Evolutionary conservation across 345 rosid species (phyloP).

Genomic region (Clausena lansium): DNA sequence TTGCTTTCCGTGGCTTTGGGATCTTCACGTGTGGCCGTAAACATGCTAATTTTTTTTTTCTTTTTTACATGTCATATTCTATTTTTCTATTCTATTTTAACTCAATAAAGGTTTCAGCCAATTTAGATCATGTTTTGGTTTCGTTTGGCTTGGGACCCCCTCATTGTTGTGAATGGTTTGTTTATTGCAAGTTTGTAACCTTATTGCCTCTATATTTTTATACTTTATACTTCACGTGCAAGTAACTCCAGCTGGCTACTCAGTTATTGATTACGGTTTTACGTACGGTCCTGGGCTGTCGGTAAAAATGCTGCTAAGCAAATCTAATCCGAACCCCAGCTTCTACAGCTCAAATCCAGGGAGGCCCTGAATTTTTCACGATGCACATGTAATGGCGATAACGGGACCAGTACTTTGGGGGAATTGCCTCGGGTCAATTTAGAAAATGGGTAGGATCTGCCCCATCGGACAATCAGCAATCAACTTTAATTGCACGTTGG

Average conservation of each 20-base stretch:
- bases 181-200: neutral
- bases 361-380: conserved; percentile 15
- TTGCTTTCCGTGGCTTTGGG: conserved; percentile 1
- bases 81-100: neutral
- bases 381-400: conserved; percentile 28
- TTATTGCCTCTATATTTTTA: neutral
- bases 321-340: conserved; percentile 21
- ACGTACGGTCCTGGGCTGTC: neutral
- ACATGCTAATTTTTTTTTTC: neutral
- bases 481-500: neutral
- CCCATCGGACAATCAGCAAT: neutral
- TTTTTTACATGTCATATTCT: neutral
- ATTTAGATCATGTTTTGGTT: neutral
- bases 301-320: neutral
- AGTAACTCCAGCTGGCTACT: neutral
- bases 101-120: neutral
- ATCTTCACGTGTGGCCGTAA: neutral
- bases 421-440: conserved; percentile 20
- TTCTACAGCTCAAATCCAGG: conserved; percentile 9
- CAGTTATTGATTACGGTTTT: neutral
- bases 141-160: neutral
- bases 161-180: neutral
- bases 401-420: conserved; percentile 4
- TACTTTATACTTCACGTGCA: neutral
- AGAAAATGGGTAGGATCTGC: conserved; percentile 1